A percentile compares a stretch with the other conserved stretches of the same genome.
phyloP scores from a whole-genome alignment of 768 basidiomycete species.

The Suillus lakei region DNA sequence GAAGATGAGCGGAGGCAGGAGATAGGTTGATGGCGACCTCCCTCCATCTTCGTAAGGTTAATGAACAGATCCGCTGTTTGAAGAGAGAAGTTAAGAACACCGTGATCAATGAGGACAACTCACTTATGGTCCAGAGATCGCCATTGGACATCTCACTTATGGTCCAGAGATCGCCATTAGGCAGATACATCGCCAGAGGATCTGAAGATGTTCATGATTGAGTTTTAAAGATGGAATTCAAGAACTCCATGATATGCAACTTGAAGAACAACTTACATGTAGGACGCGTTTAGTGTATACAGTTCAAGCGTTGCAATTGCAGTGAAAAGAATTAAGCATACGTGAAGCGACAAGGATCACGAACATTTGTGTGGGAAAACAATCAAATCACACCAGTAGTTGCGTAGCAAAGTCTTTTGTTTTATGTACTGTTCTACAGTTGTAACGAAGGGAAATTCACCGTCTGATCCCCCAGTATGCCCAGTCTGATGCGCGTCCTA shows the following conservation, averaged over 20 bases:
- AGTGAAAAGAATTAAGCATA: neutral
- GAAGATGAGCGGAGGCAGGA: neutral
- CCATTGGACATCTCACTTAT: neutral
- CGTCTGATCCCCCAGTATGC: neutral
- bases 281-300: no score
- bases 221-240: no score
- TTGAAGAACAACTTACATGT: no score
- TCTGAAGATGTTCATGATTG: neutral
- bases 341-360: no score
- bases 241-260: no score
- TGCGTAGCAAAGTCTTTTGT: neutral
- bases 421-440: no score
- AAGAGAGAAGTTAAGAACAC: neutral
- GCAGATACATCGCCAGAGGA: neutral
- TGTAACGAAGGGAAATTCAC: no score
- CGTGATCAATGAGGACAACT: neutral
- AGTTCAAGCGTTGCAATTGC: neutral
- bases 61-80: neutral
- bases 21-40: neutral
- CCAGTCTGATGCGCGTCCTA: neutral
- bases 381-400: no score
- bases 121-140: neutral
- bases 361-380: no score
- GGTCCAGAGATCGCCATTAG: neutral
- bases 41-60: neutral